Evolutionary conservation across 1,139 yeast genomes (phyloP).

Genomic region (Taphrina deformans): DNA sequence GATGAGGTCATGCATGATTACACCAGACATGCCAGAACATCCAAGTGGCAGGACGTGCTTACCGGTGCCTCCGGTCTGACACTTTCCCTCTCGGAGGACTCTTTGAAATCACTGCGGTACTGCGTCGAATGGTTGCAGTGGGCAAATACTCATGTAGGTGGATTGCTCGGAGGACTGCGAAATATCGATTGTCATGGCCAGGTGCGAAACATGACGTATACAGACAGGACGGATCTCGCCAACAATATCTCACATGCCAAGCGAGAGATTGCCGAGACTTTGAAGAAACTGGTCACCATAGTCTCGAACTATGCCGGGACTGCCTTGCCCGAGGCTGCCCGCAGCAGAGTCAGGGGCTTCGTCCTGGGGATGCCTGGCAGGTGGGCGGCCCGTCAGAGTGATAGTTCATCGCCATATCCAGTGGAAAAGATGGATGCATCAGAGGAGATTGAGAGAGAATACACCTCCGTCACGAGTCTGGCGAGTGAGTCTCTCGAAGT

Average conservation of each 20-base stretch:
- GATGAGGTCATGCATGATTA: background rate
- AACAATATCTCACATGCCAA: conserved; percentile 50
- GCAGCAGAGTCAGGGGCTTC: conserved; percentile 77
- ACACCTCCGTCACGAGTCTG: conserved; percentile 8
- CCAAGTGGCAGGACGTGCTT: conserved; percentile 46
- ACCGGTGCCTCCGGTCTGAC: conserved; percentile 49
- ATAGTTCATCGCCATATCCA: background rate
- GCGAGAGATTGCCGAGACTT: conserved; percentile 81
- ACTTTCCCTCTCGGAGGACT: conserved; percentile 59
- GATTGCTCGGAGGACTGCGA: conserved; percentile 55
- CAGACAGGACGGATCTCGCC: conserved; percentile 38
- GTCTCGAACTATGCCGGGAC: conserved; percentile 80
- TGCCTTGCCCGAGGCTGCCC: conserved; percentile 77
- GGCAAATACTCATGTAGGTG: conserved; percentile 74
- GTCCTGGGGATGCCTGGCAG: conserved; percentile 70
- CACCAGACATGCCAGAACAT: background rate
- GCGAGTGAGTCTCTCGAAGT: conserved; percentile 24
- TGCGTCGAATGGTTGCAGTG: conserved; percentile 70
- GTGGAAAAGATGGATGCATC: background rate
- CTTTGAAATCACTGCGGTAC: conserved; percentile 67
- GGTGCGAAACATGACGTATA: conserved; percentile 42
- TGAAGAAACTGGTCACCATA: conserved; percentile 80
- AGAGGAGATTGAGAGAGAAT: conserved; percentile 6
- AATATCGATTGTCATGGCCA: conserved; percentile 42
- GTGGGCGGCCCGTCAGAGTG: conserved; percentile 50